Evolutionary conservation across 257 asterid species (phyloP).

Genomic region (Nicotiana knightiana): DNA sequence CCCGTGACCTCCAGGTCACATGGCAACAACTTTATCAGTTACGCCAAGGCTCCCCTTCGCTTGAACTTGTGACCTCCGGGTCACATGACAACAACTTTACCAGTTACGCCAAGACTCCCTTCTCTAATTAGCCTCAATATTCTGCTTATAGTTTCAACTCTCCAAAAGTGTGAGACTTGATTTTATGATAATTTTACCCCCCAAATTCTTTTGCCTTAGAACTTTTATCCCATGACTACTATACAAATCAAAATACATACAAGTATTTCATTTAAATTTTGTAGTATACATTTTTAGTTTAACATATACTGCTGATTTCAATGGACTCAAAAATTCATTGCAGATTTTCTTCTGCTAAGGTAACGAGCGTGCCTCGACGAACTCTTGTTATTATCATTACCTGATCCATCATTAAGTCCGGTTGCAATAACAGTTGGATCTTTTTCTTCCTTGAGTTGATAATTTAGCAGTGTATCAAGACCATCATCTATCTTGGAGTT

Average conservation of each 20-base stretch:
- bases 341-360: slow-evolving; percentile 8
- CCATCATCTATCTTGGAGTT: slow-evolving; percentile 56
- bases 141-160: not conserved
- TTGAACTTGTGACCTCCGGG: too few relatives aligned
- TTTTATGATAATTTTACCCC: not conserved
- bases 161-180: not conserved
- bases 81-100: too few relatives aligned
- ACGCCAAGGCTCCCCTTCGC: too few relatives aligned
- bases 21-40: too few relatives aligned
- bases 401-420: not conserved
- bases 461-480: slow-evolving; percentile 66
- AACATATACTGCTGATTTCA: not conserved
- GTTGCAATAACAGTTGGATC: not conserved
- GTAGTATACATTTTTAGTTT: not conserved
- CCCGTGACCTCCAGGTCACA: too few relatives aligned
- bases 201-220: not conserved
- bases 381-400: not conserved
- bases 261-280: slow-evolving; percentile 3
- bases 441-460: slow-evolving; percentile 20
- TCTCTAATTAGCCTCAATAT: not conserved
- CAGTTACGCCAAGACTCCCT: too few relatives aligned
- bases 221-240: not conserved
- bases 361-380: not conserved
- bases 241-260: slow-evolving; percentile 1
- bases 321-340: slow-evolving; percentile 1